Conservation (phyloP, 2,329 filamentous ascomycete genomes). For the Akanthomyces uredinophilus region DNA sequence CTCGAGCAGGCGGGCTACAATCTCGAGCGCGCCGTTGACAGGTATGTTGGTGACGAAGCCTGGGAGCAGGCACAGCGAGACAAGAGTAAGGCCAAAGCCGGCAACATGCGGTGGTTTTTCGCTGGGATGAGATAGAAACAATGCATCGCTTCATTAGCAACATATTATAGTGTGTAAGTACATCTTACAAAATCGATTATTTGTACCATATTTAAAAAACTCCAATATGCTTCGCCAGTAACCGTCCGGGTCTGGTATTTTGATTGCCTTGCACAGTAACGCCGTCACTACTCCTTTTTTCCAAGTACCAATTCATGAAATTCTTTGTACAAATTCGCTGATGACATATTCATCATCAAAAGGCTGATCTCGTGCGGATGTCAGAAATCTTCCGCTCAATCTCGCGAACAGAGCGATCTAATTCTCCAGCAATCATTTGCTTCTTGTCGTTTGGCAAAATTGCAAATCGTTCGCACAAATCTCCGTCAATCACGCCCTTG, state of each 20-base stretch:
- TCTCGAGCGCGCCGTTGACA: conserved; percentile 56
- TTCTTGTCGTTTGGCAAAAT: conserved; percentile 83
- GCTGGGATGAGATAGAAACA: neutral
- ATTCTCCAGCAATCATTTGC: conserved; percentile 86
- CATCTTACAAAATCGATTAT: conserved; percentile 19
- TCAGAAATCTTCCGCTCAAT: conserved; percentile 86
- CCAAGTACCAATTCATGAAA: conserved; percentile 21
- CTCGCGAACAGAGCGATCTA: conserved; percentile 85
- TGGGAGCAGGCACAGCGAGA: conserved; percentile 70
- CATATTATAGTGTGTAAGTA: neutral
- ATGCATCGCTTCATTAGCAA: neutral
- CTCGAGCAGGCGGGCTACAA: conserved; percentile 65
- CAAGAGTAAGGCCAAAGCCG: conserved; percentile 18
- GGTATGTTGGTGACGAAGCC: conserved; percentile 64
- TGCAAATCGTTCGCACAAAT: conserved; percentile 89
- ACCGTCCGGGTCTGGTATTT: neutral
- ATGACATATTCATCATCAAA: conserved; percentile 34
- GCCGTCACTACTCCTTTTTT: conserved; percentile 22
- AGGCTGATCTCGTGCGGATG: conserved; percentile 54
- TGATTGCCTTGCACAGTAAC: conserved; percentile 26
- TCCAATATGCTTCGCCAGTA: conserved; percentile 20
- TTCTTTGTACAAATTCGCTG: conserved; percentile 22
- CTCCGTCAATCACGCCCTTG: conserved; percentile 94
- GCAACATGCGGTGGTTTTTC: neutral
- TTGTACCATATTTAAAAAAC: conserved; percentile 18